These are phyloP conservation scores for Diaporthe destruens DNA, from an alignment of 2,329 filamentous ascomycete species.

Conservation along the genomic window DNA sequence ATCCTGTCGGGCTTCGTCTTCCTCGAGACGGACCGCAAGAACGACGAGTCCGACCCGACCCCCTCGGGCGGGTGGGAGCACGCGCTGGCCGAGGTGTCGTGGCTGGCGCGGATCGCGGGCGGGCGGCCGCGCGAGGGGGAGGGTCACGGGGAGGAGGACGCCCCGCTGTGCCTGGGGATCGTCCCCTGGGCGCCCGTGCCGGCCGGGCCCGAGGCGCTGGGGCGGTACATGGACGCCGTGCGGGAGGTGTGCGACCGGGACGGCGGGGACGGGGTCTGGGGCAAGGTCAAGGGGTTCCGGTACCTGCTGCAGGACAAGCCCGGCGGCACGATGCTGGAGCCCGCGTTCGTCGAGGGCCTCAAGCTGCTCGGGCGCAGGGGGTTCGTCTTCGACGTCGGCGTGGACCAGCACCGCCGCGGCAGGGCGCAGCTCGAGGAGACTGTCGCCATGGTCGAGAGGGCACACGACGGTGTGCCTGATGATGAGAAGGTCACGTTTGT, in stretches of 20 bases:
- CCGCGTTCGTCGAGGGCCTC: slow-evolving; percentile 74
- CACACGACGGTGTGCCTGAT: slow-evolving; percentile 72
- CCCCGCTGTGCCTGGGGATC: slow-evolving; percentile 73
- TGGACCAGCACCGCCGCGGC: slow-evolving; percentile 84
- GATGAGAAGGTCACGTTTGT: slow-evolving; percentile 75
- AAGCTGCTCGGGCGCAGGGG: slow-evolving; percentile 73
- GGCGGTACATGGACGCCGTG: slow-evolving; percentile 73
- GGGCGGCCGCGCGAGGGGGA: slow-evolving; percentile 69
- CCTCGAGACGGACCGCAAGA: slow-evolving; percentile 83
- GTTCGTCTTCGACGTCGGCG: slow-evolving; percentile 83
- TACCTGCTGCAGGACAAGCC: slow-evolving; percentile 87
- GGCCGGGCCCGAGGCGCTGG: slow-evolving; percentile 70
- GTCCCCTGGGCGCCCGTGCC: slow-evolving; percentile 90
- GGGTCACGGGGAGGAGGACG: slow-evolving; percentile 66
- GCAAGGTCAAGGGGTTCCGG: slow-evolving; percentile 80
- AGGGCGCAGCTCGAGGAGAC: slow-evolving; percentile 79
- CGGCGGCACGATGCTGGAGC: slow-evolving; percentile 71
- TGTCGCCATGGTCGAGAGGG: slow-evolving; percentile 75
- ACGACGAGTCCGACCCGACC: slow-evolving; percentile 59
- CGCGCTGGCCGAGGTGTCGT: slow-evolving; percentile 79
- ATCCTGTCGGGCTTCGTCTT: slow-evolving; percentile 80
- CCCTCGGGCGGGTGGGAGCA: slow-evolving; percentile 70
- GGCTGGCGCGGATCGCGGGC: slow-evolving; percentile 74
- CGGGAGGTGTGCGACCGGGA: slow-evolving; percentile 56
- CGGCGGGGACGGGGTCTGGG: slow-evolving; percentile 73